These are phyloP conservation scores for Pleomassaria siparia DNA, from an alignment of 2,329 filamentous ascomycete genomes.

Conservation along the genomic window DNA sequence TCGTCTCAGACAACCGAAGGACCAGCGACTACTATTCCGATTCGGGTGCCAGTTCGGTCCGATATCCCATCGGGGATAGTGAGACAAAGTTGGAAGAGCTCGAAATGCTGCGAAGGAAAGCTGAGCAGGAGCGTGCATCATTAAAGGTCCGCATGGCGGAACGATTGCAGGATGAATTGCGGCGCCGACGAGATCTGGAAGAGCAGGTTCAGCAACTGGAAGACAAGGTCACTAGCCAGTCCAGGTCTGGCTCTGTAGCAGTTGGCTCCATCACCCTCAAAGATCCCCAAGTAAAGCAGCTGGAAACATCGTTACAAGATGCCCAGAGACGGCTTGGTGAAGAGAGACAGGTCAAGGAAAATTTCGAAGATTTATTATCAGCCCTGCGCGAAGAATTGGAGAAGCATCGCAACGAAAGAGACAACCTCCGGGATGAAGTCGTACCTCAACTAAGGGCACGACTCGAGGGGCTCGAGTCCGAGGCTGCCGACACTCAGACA, in stretches of 20 bases:
- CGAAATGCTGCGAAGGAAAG: conserved; percentile 76
- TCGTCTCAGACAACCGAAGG: conserved; percentile 63
- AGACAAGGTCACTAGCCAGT: conserved; percentile 61
- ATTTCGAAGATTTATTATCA: conserved; percentile 87
- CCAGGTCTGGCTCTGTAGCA: conserved; percentile 24
- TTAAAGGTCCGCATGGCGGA: conserved; percentile 81
- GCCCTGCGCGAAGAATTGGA: conserved; percentile 82
- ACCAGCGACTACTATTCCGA: conserved; percentile 99
- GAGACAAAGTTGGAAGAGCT: conserved; percentile 67
- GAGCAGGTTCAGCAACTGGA: conserved; percentile 81
- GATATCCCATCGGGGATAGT: conserved; percentile 66
- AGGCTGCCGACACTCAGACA: conserved; percentile 71
- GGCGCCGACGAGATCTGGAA: conserved; percentile 74
- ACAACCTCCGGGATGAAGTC: conserved; percentile 87
- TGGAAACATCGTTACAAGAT: conserved; percentile 80
- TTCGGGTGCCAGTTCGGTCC: conserved; percentile 83
- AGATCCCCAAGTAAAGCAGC: conserved; percentile 64
- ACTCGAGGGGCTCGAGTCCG: conserved; percentile 75
- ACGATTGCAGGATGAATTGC: conserved; percentile 84
- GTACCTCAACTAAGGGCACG: conserved; percentile 76
- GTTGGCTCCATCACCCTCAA: conserved; percentile 35
- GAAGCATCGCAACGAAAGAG: conserved; percentile 80
- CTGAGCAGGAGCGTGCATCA: conserved; percentile 89
- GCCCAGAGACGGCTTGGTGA: conserved; percentile 78
- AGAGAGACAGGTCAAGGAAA: conserved; percentile 84